Evolutionary conservation across 1,284 basidiomycete species (phyloP), one percentile per base, ranked within the genome.

Genomic region (Porodaedalea pini): DNA sequence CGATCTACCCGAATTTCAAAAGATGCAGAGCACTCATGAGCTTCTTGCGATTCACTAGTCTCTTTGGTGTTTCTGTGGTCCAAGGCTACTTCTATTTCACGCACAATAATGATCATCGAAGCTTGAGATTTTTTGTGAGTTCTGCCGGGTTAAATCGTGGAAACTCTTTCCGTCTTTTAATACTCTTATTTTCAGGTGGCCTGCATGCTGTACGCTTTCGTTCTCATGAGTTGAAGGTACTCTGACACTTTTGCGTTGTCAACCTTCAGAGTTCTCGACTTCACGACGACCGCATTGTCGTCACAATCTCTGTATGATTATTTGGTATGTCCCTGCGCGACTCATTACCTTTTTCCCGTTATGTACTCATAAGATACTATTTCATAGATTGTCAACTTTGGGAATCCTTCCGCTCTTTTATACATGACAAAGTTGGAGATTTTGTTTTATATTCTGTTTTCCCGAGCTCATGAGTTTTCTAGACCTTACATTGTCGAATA

Each of bases 401-500:
- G 58, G 19, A 56, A 59, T 25, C 58, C 58, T n/a, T 37, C 41
- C 11, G 52, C 58, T 10, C 54, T 59, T n/a, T 23, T 44, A 44
- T 55, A 51, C 17, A 51, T 59, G 58, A 59, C 58, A 6, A 47
- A 32, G 58, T 59, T 15, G n/a, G 53, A 27, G 19, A 15, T 17
- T 21, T 31, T 10, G 2, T 8, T 17, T 11, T 2, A 29, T 21
- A 36, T 25, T 5, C 7, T 44, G 36, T 11, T 25, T 37, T 11
- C 11, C 13, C 17, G 25, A 23, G 32, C 17, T 41, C 11, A n/a
- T 8, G 21, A 41, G 8, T 25, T 44, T 29, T 11, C 10, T 44
- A 58, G 57, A 15, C 57, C 57, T 48, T 59, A 55, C 23, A 51
- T 59, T n/a, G 27, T 40, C 2, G 58, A 59, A 55, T 59, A 51